Percentiles rank a stretch among this genome's conserved stretches.
Conservation (phyloP, 73 alveolate species). For the Blepharisma japonicum region DNA sequence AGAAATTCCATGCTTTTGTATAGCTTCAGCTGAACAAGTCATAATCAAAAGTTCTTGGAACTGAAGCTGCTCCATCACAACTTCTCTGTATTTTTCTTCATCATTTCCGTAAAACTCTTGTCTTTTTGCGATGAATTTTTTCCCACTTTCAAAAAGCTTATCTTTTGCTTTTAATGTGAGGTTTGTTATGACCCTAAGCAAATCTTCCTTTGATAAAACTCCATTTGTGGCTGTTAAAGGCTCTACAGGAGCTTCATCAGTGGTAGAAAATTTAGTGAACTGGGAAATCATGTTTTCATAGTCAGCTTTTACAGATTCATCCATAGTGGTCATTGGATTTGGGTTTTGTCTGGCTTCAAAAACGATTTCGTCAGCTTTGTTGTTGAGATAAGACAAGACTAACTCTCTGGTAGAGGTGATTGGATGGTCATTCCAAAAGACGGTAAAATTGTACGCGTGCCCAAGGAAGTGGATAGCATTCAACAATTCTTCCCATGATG, state of each 20-base stretch:
- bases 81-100: conserved; percentile 20
- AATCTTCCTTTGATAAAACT: neutral
- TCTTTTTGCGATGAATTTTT: conserved; percentile 5
- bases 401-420: conserved; percentile 15
- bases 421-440: neutral
- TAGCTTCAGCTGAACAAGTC: conserved; percentile 15
- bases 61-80: conserved; percentile 27
- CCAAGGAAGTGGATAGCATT: neutral
- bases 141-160: conserved; percentile 25
- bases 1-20: neutral
- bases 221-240: neutral
- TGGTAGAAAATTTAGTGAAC: neutral
- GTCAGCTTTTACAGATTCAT: neutral
- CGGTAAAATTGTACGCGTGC: neutral
- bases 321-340: conserved; percentile 22
- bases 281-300: conserved; percentile 9
- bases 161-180: conserved; percentile 14
- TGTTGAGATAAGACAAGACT: neutral
- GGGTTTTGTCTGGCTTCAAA: neutral
- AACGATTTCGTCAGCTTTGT: neutral
- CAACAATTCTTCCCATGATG: conserved; percentile 11
- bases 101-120: conserved; percentile 24
- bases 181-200: neutral
- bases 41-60: conserved; percentile 22
- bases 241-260: neutral